Evolutionary conservation across 306 rosid species (phyloP).

Genomic region (Cicer chorassanicum): DNA sequence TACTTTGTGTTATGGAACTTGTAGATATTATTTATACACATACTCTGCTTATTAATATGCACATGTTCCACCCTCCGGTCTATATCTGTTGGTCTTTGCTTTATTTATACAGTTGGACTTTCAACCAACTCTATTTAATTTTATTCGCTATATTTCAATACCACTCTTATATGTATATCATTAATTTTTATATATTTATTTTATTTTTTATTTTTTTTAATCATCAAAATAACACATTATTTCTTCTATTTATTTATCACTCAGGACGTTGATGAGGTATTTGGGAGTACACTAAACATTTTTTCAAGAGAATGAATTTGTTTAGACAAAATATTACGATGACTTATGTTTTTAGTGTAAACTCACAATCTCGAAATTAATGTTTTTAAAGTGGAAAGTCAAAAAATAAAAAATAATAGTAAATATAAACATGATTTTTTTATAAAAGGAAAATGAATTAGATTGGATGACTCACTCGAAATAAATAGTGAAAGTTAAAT

Average conservation of each 20-base stretch:
- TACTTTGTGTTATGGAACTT: background rate
- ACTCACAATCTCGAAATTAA: no score
- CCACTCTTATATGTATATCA: no score
- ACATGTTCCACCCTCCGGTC: background rate
- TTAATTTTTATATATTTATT: no score
- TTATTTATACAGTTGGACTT: background rate
- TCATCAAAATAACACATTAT: no score
- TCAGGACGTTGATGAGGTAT: background rate
- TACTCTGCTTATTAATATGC: conserved; percentile 2
- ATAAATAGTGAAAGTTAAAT: no score
- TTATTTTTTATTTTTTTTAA: no score
- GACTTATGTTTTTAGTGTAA: background rate
- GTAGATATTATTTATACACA: conserved; percentile 14
- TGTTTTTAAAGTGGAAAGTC: background rate
- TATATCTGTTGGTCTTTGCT: conserved; percentile 10
- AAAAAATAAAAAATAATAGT: background rate
- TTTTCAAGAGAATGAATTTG: no score
- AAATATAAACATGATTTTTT: no score
- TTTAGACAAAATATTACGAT: background rate
- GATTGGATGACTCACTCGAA: no score
- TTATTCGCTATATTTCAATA: background rate
- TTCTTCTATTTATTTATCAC: no score
- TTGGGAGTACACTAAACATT: no score
- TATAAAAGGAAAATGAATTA: no score
- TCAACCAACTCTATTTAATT: conserved; percentile 8